Percentiles rank a stretch among this genome's conserved stretches.
These are phyloP conservation scores for Brettanomyces custersianus DNA, from an alignment of 805 yeast species.

Conservation along the genomic window DNA sequence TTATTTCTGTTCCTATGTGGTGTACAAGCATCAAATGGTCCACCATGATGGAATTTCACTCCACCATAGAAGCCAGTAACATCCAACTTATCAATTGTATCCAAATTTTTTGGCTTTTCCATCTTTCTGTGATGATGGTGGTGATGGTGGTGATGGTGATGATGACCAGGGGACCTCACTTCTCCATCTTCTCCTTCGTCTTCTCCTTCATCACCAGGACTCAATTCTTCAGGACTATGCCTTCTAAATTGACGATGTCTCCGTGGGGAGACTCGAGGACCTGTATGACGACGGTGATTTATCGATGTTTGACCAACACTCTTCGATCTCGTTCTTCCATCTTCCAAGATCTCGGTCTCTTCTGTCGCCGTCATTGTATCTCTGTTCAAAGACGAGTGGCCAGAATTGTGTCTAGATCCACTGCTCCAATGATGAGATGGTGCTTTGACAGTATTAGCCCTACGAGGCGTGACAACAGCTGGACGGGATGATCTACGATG, in stretches of 20 bases:
- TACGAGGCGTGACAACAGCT: slow-evolving; percentile 7
- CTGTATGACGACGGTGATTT: background rate
- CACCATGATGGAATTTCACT: slow-evolving; percentile 95
- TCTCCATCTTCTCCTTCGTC: slow-evolving; percentile 4
- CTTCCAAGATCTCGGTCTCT: slow-evolving; percentile 19
- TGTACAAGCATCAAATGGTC: slow-evolving; percentile 97
- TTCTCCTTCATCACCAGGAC: background rate
- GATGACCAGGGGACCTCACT: slow-evolving; percentile 7
- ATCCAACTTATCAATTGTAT: slow-evolving; percentile 90
- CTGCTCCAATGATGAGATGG: background rate
- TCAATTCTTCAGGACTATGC: background rate
- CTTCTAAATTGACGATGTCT: no score
- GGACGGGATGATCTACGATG: slow-evolving; percentile 17
- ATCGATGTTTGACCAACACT: slow-evolving; percentile 19
- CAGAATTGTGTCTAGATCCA: background rate
- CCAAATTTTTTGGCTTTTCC: slow-evolving; percentile 65
- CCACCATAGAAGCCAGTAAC: slow-evolving; percentile 92
- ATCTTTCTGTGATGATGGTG: slow-evolving; percentile 29
- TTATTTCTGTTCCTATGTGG: slow-evolving; percentile 83
- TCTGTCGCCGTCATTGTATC: slow-evolving; percentile 16
- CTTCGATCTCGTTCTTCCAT: slow-evolving; percentile 24
- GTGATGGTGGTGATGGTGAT: slow-evolving; percentile 15
- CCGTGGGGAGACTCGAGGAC: slow-evolving; percentile 6
- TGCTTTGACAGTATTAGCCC: slow-evolving; percentile 7
- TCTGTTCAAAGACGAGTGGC: slow-evolving; percentile 1